Evolutionary conservation across 208 protist species (phyloP).

Genomic region (Herpetomonas samuelpessoai): DNA sequence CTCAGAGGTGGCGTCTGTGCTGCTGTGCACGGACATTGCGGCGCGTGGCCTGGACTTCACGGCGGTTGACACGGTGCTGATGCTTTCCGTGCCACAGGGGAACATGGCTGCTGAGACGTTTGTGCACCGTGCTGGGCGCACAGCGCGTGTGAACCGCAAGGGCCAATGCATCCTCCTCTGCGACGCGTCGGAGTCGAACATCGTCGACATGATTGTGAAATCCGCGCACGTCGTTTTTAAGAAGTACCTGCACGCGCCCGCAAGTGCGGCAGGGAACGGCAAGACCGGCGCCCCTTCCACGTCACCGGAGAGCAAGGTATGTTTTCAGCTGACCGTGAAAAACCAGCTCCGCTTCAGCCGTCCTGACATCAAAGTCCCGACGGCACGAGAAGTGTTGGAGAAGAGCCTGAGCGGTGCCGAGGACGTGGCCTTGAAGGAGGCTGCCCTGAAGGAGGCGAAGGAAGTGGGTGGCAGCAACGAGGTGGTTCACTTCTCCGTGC

Average conservation of each 20-base stretch:
- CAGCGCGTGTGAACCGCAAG: conserved; percentile 85
- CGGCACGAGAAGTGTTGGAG: conserved; percentile 62
- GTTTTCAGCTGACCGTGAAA: conserved; percentile 55
- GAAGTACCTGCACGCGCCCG: conserved; percentile 15
- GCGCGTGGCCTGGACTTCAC: conserved; percentile 95
- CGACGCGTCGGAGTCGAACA: conserved; percentile 35
- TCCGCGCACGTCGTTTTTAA: conserved; percentile 66
- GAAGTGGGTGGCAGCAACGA: conserved; percentile 19
- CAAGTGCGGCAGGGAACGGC: neutral
- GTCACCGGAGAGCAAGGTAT: neutral
- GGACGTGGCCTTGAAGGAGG: conserved; percentile 8
- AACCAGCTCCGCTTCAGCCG: conserved; percentile 71
- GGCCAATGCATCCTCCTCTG: conserved; percentile 92
- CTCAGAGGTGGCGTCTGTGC: conserved; percentile 47
- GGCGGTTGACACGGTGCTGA: conserved; percentile 94
- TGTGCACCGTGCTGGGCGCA: conserved; percentile 96
- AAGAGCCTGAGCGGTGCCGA: conserved; percentile 30
- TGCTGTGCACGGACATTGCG: conserved; percentile 95
- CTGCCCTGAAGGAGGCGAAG: conserved; percentile 7
- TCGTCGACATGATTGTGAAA: conserved; percentile 57
- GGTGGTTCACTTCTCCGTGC: conserved; percentile 54
- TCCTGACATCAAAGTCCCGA: conserved; percentile 41
- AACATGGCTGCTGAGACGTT: conserved; percentile 90
- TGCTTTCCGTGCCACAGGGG: conserved; percentile 92
- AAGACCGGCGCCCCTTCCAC: conserved; percentile 6